Percentiles rank a stretch among this genome's conserved stretches.
phyloP scores from a whole-genome alignment of 2,329 filamentous ascomycete species.

The Cordyceps farinosa region DNA sequence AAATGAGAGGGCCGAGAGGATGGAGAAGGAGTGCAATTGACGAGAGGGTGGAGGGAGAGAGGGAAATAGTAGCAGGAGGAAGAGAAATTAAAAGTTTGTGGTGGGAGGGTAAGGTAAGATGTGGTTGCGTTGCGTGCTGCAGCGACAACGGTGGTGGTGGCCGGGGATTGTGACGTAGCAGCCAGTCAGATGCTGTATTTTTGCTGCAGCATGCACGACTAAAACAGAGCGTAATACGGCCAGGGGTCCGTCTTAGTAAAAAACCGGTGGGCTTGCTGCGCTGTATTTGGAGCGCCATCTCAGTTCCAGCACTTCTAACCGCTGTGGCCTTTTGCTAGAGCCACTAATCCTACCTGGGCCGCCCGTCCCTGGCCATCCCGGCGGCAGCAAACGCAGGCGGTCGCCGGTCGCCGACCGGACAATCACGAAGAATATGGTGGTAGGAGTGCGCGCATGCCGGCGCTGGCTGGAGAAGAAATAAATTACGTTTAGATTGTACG shows the following conservation, averaged over 20 bases:
- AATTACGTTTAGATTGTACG: too few species aligned
- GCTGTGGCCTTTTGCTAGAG: background rate
- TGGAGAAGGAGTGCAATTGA: background rate
- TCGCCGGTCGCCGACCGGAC: background rate
- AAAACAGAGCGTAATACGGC: background rate
- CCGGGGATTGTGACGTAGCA: constrained; percentile 8
- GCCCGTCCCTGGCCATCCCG: background rate
- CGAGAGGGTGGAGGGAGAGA: background rate
- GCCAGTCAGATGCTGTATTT: background rate
- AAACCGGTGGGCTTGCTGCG: background rate
- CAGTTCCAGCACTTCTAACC: background rate
- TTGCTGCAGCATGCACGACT: background rate
- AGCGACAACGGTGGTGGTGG: constrained; percentile 5
- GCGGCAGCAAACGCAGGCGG: background rate
- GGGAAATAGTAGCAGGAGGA: background rate
- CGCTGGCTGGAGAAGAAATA: background rate
- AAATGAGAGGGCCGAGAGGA: background rate
- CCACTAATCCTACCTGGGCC: background rate
- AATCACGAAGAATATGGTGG: background rate
- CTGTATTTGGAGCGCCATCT: background rate
- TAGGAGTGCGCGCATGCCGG: background rate
- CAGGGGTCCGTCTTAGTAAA: background rate
- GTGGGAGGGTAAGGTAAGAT: constrained; percentile 17
- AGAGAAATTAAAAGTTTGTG: constrained; percentile 1
- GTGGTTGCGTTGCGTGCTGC: constrained; percentile 4